Evolutionary conservation across 2,329 filamentous ascomycete species (phyloP).

Genomic region (Venturia effusa): DNA sequence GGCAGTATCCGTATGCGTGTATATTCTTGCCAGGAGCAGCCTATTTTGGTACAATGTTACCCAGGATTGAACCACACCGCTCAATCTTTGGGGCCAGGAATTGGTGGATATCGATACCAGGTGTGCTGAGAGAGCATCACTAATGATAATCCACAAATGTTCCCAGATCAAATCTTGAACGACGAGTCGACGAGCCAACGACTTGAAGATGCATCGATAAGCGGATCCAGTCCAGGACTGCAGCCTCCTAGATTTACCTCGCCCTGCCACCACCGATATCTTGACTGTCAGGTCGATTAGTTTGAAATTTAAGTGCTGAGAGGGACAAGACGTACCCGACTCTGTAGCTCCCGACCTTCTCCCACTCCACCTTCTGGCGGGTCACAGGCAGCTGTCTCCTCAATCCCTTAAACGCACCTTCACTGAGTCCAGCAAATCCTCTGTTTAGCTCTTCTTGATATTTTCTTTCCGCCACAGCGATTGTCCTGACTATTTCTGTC

Average conservation of each 20-base stretch:
- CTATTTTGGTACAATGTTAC: too few species aligned
- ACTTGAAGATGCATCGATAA: too few species aligned
- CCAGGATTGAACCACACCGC: too few species aligned
- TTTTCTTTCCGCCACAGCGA: conserved; percentile 71
- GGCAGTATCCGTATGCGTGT: too few species aligned
- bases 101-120: too few species aligned
- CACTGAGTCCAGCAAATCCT: conserved; percentile 77
- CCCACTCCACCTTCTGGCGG: conserved; percentile 98
- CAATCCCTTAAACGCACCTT: conserved; percentile 89
- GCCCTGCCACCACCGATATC: conserved; percentile 39
- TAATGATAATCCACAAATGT: too few species aligned
- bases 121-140: too few species aligned
- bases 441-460: conserved; percentile 95
- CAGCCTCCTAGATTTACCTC: background rate
- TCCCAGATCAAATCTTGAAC: too few species aligned
- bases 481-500: conserved; percentile 63
- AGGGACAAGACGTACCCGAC: conserved; percentile 38
- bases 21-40: too few species aligned
- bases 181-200: too few species aligned
- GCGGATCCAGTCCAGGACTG: too few species aligned
- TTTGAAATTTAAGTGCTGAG: conserved; percentile 5
- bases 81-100: too few species aligned
- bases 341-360: conserved; percentile 90
- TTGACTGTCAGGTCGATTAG: conserved; percentile 29
- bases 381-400: conserved; percentile 91